These are phyloP conservation scores for Claviceps sp. DNA, from an alignment of 2,329 filamentous ascomycete species.

Conservation along the genomic window DNA sequence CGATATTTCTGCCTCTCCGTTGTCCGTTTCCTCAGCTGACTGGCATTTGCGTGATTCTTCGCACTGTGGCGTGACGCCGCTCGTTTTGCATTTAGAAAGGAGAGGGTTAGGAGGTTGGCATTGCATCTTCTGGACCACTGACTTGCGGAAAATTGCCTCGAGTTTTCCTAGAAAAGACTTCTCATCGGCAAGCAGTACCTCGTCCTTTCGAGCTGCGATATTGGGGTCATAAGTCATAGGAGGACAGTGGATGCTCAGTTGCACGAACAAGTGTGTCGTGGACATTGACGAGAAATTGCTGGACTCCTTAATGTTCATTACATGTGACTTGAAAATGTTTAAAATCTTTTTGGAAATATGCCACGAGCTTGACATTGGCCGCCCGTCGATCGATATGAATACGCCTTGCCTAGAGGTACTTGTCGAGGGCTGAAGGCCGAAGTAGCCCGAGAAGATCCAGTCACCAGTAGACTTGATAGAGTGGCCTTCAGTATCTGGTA, in stretches of 20 bases:
- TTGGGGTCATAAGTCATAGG: constrained; percentile 56
- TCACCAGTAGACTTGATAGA: not conserved
- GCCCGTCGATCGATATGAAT: constrained; percentile 55
- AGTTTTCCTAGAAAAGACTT: constrained; percentile 30
- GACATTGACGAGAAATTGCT: constrained; percentile 5
- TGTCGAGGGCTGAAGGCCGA: constrained; percentile 32
- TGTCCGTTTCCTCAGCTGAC: not conserved
- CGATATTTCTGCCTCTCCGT: not conserved
- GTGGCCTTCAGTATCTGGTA: not conserved
- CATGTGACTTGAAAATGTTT: constrained; percentile 35
- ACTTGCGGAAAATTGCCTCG: constrained; percentile 25
- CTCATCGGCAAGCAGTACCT: constrained; percentile 54
- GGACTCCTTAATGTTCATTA: not conserved
- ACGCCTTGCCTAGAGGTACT: constrained; percentile 11
- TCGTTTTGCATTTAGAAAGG: not conserved
- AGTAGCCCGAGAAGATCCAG: constrained; percentile 36
- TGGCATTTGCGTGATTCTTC: not conserved
- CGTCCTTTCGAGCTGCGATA: constrained; percentile 57
- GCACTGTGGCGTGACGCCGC: not conserved
- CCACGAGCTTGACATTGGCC: constrained; percentile 41
- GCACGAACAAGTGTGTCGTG: constrained; percentile 44
- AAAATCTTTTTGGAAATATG: constrained; percentile 42
- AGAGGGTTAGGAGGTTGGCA: no score
- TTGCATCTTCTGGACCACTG: constrained; percentile 18
- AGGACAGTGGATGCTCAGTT: constrained; percentile 49